Evolutionary conservation across 768 basidiomycete species (phyloP), one percentile per base, ranked within the genome.

Genomic region (Thelephora ganbajun): DNA sequence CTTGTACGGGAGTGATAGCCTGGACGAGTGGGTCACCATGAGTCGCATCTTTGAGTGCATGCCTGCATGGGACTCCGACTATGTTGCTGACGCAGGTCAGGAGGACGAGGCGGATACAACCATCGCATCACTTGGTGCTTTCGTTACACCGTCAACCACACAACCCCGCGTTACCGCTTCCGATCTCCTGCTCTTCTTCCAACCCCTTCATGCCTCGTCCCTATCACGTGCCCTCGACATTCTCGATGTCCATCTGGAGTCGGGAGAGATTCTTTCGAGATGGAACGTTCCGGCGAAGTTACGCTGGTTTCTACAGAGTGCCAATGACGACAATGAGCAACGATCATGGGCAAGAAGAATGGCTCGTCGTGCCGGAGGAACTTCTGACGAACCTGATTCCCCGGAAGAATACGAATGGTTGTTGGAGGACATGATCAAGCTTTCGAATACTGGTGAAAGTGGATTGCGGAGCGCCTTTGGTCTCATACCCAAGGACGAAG

Each of bases 31-130:
- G 89, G 58, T 77, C 0, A 79, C 69, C 3, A 97, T 96, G 92
- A 88, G 83, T 53, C 68, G 70, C 30, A 87, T 99, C 45, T 97
- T 99, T 61, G 94, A 99, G 60, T 99, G 93, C 59, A 71, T 98
- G 30, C 94, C 94, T 0, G 94, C 83, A 2, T 96, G 93, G 89
- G 80, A 79, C 48, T 67, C 79, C 6, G 26, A 30, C 5, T 30
- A 30, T 30, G 26, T 30, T 9, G 39, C 39, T 9, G 39, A 16
- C 4, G 16, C 22, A 16, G 52, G 68, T 3, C 60, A 61, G 36
- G 71, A 70, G n/a, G 89, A 89, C 50, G 78, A 78, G 45, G 80
- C 79, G n/a, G 80, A 91, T 46, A 83, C 83, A 5, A 93, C 89
- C 0, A 69, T 94, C 33, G 61, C 73, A 14, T 89, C 89, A 6